A percentile compares a stretch with the other conserved stretches of the same genome.
These are phyloP conservation scores for Anethum foeniculum DNA, from an alignment of 140 eudicot genomes.

Conservation along the genomic window DNA sequence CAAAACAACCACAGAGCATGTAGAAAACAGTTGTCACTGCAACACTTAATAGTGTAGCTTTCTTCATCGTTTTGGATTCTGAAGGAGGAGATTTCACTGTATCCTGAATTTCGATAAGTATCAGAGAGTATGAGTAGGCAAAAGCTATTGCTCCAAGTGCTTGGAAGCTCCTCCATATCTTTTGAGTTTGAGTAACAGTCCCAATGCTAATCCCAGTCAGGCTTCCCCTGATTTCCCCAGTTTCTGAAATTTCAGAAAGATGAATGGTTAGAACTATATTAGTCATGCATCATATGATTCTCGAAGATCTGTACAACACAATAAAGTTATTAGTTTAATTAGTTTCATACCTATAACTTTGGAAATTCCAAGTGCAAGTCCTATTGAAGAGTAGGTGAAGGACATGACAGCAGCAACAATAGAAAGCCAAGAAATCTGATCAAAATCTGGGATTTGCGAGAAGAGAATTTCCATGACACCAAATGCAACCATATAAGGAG, in stretches of 20 bases:
- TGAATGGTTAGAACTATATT: background rate
- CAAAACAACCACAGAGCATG: conserved; percentile 45
- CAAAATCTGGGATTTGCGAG: conserved; percentile 60
- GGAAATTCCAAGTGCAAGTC: conserved; percentile 49
- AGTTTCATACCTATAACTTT: conserved; percentile 33
- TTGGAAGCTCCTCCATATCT: conserved; percentile 53
- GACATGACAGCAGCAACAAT: conserved; percentile 64
- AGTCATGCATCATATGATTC: background rate
- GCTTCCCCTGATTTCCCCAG: conserved; percentile 45
- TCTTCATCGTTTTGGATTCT: conserved; percentile 34
- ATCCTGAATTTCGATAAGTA: conserved; percentile 53
- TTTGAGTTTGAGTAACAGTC: conserved; percentile 40
- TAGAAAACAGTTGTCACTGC: conserved; percentile 36
- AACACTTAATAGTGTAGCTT: conserved; percentile 34
- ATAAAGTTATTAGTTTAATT: background rate
- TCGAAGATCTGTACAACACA: background rate
- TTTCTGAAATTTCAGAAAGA: conserved; percentile 18
- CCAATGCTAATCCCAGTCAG: conserved; percentile 48
- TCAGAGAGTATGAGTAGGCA: conserved; percentile 50
- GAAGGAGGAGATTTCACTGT: conserved; percentile 39
- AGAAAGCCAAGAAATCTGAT: conserved; percentile 53
- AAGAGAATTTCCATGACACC: conserved; percentile 39
- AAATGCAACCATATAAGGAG: conserved; percentile 46
- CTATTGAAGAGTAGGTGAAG: conserved; percentile 59
- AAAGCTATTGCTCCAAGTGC: conserved; percentile 55